Conservation (phyloP, 2,329 filamentous ascomycete species). For the Trichophyton mentagrophytes region DNA sequence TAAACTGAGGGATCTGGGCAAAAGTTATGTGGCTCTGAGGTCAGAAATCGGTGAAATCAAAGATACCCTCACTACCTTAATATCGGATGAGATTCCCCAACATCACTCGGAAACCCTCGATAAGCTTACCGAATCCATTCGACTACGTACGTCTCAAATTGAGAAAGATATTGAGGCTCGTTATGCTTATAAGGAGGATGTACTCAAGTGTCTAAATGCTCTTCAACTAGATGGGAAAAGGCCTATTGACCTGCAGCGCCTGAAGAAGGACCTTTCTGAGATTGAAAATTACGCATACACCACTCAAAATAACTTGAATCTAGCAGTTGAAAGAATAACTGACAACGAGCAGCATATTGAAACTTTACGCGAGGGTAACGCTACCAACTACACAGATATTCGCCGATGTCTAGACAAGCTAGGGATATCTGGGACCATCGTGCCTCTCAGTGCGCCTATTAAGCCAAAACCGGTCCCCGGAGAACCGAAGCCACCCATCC, state of each 20-base stretch:
- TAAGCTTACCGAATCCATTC: neutral
- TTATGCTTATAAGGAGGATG: neutral
- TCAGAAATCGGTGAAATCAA: neutral
- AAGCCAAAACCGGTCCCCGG: neutral
- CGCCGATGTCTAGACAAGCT: neutral
- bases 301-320: neutral
- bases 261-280: neutral
- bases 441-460: neutral
- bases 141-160: neutral
- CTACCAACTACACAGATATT: neutral
- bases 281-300: neutral
- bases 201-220: neutral
- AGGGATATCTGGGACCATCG: neutral
- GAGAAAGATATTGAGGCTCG: neutral
- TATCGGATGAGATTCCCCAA: neutral
- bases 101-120: neutral
- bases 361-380: neutral
- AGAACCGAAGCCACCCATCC: neutral
- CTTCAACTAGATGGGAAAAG: neutral
- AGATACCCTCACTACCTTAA: neutral
- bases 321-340: neutral
- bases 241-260: neutral
- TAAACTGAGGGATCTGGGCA: neutral
- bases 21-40: neutral
- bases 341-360: neutral